A percentile compares a stretch with the other conserved stretches of the same genome.
phyloP scores from a whole-genome alignment of 768 basidiomycete species.

The Boletus subcaerulescens region DNA sequence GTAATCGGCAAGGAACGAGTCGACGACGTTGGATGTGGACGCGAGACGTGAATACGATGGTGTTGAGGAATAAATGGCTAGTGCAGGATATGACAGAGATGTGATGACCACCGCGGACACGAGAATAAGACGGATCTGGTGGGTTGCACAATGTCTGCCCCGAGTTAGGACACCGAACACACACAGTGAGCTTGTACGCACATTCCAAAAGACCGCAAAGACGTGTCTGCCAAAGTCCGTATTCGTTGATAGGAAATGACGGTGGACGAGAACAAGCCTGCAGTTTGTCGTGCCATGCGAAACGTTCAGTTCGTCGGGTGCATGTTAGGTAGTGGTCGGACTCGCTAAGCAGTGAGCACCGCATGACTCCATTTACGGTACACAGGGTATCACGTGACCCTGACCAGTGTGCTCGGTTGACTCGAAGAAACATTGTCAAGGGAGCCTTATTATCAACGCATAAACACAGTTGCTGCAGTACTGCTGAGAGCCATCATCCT shows the following conservation, averaged over 20 bases:
- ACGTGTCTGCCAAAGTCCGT: constrained; percentile 41
- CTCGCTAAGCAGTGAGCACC: not conserved
- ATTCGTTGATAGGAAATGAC: constrained; percentile 31
- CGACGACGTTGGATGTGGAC: constrained; percentile 55
- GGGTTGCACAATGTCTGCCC: constrained; percentile 79
- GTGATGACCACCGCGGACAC: constrained; percentile 87
- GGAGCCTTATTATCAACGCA: too few relatives aligned
- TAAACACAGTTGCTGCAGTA: too few relatives aligned
- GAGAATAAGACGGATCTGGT: constrained; percentile 86
- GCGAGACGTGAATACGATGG: constrained; percentile 57
- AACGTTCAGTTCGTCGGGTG: constrained; percentile 10
- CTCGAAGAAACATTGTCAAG: too few relatives aligned
- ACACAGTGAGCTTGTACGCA: constrained; percentile 39
- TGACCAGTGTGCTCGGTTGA: too few relatives aligned
- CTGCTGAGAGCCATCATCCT: too few relatives aligned
- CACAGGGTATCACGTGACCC: constrained; percentile 20
- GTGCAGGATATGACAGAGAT: constrained; percentile 86
- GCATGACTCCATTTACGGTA: not conserved
- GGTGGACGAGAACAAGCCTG: constrained; percentile 15
- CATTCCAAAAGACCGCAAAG: constrained; percentile 78
- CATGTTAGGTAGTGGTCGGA: constrained; percentile 14
- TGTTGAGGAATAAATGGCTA: constrained; percentile 77
- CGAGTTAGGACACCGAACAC: constrained; percentile 6
- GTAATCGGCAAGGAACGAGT: constrained; percentile 55
- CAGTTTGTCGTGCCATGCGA: constrained; percentile 24